phyloP scores from a whole-genome alignment of 805 yeast species.

The Candida yuanshanica region DNA sequence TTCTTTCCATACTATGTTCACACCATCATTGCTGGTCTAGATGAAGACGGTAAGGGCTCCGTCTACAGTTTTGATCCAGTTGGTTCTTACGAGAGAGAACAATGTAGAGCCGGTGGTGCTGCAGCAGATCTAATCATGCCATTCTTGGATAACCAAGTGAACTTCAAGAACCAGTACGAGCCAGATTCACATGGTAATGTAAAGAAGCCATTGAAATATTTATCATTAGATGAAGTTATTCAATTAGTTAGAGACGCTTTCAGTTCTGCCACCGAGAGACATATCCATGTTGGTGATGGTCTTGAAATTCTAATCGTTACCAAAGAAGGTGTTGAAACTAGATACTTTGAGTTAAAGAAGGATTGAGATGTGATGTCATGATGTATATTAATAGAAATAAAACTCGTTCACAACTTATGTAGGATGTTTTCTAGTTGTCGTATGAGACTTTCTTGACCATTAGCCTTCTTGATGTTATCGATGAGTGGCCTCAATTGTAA shows the following conservation, averaged over 20 bases:
- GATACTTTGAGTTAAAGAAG: slow-evolving; percentile 79
- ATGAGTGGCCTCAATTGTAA: slow-evolving; percentile 9
- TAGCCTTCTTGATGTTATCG: slow-evolving; percentile 1
- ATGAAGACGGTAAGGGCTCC: slow-evolving; percentile 82
- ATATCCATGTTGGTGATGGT: slow-evolving; percentile 97
- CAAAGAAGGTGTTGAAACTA: slow-evolving; percentile 84
- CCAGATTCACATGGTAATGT: slow-evolving; percentile 69
- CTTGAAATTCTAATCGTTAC: slow-evolving; percentile 87
- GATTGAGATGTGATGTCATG: slow-evolving; percentile 43
- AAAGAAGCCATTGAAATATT: slow-evolving; percentile 54
- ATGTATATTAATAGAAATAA: not conserved
- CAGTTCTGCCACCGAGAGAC: slow-evolving; percentile 95
- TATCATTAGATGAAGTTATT: slow-evolving; percentile 79
- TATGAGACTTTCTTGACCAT: slow-evolving; percentile 5
- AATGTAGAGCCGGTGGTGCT: slow-evolving; percentile 97
- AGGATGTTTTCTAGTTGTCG: slow-evolving; percentile 3
- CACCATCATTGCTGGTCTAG: slow-evolving; percentile 91
- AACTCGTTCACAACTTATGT: not conserved
- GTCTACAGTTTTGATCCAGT: slow-evolving; percentile 96
- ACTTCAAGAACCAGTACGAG: slow-evolving; percentile 86
- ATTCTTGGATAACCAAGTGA: slow-evolving; percentile 94
- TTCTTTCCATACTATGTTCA: slow-evolving; percentile 96
- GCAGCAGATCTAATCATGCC: slow-evolving; percentile 97
- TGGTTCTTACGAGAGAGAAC: slow-evolving; percentile 96
- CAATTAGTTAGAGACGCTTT: slow-evolving; percentile 90